Conservation (phyloP, 1,284 basidiomycete genomes). For the Sanguinoderma infundibulare region DNA sequence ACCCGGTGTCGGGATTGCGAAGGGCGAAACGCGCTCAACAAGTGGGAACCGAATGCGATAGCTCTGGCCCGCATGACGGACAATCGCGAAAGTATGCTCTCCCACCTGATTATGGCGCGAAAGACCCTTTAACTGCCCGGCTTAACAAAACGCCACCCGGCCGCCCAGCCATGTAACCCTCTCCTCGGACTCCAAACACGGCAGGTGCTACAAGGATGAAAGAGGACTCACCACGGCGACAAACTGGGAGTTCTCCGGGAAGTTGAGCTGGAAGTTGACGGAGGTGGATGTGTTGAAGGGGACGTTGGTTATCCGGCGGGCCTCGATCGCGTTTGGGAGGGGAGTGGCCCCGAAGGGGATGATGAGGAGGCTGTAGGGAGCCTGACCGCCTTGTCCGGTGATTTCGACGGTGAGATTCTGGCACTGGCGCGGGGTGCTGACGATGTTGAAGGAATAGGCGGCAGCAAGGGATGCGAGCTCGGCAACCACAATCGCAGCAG, state of each 20-base stretch:
- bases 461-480: slow-evolving; percentile 28
- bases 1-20: too few relatives aligned
- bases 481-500: slow-evolving; percentile 13
- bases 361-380: slow-evolving; percentile 69
- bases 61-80: neutral
- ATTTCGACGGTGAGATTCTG: slow-evolving; percentile 60
- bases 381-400: slow-evolving; percentile 46
- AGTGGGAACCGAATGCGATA: neutral
- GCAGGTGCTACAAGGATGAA: neutral
- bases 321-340: slow-evolving; percentile 64
- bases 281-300: slow-evolving; percentile 50
- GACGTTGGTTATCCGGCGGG: slow-evolving; percentile 60
- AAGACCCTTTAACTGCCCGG: too few relatives aligned
- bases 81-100: neutral
- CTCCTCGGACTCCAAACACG: too few relatives aligned
- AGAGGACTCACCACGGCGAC: slow-evolving; percentile 69
- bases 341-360: slow-evolving; percentile 69
- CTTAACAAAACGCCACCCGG: neutral
- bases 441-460: slow-evolving; percentile 69
- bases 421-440: slow-evolving; percentile 64
- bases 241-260: slow-evolving; percentile 69
- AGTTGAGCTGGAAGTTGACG: slow-evolving; percentile 63
- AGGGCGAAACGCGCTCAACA: too few relatives aligned
- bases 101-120: neutral
- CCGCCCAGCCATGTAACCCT: neutral